These are phyloP conservation scores for Scorias spongiosa DNA, from an alignment of 2,329 filamentous ascomycete genomes.

Conservation along the genomic window DNA sequence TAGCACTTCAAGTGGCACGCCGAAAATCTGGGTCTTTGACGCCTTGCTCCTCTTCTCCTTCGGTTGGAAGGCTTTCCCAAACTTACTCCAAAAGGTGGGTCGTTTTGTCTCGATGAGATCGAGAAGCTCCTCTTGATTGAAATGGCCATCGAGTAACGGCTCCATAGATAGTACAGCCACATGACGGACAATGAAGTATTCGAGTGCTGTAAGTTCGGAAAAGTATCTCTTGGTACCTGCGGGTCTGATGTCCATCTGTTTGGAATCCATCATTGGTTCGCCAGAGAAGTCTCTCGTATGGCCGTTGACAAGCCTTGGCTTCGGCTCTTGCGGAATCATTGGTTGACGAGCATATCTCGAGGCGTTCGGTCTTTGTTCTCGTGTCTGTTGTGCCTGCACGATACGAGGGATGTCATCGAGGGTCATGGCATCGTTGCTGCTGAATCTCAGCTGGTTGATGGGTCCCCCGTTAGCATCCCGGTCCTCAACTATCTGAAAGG, in stretches of 20 bases:
- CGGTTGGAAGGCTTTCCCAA: constrained; percentile 68
- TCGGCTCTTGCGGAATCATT: constrained; percentile 49
- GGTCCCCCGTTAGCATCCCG: constrained; percentile 52
- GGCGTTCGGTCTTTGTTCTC: constrained; percentile 71
- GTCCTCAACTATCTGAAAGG: constrained; percentile 69
- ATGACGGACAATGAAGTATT: constrained; percentile 95
- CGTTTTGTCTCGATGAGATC: constrained; percentile 87
- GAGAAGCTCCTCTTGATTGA: constrained; percentile 84
- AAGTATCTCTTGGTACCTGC: constrained; percentile 67
- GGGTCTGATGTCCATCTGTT: constrained; percentile 34
- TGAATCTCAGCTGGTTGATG: constrained; percentile 64
- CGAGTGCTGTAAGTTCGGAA: constrained; percentile 82
- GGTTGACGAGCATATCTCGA: constrained; percentile 62
- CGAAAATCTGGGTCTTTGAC: constrained; percentile 88
- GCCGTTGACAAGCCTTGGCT: constrained; percentile 52
- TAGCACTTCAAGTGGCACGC: constrained; percentile 72
- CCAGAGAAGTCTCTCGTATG: constrained; percentile 52
- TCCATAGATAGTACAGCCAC: constrained; percentile 92
- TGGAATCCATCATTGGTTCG: constrained; percentile 34
- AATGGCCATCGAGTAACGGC: constrained; percentile 74
- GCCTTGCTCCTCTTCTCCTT: constrained; percentile 40
- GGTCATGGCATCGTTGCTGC: constrained; percentile 78
- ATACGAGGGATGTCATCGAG: constrained; percentile 93
- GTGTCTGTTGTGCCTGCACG: constrained; percentile 85
- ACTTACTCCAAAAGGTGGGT: constrained; percentile 94